Evolutionary conservation across 2,329 filamentous ascomycete species (phyloP), one percentile per base, ranked within the genome.

Genomic region (Pseudogymnoascus sp.): DNA sequence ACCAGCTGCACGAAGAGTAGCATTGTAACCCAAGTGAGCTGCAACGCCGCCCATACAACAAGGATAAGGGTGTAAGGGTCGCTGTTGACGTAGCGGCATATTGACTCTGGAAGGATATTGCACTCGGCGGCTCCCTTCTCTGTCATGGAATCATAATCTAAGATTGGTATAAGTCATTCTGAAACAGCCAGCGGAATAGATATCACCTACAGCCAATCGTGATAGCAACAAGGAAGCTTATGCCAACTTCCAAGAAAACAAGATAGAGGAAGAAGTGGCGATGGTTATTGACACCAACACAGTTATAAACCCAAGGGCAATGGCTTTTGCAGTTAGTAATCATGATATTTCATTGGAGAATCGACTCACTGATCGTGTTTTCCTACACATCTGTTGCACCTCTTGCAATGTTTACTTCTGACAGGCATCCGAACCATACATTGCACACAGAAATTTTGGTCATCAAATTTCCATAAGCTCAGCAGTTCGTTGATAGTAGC

Each of bases 271-370:
- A 89, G 75, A 99, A 99, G 70, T 97, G 93, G 12, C 95, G 88
- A 72, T 98, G 90, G 74, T 98, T 99, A 78, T 98, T 98, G 67
- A 95, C 85, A 46, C 91, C 95, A 43, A 99, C 85, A 71, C 95
- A 99, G 76, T 97, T 98, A 77, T 96, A 90, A 24, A 98, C 90
- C 95, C 95, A 99, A 0, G 95, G 95, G 72, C 95, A 99, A 73
- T 99, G 95, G 72, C 91, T 96, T 63, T 3, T 2, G 31, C 16
- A 5, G 62, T 76, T 70, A 74, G 73, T 65, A 62, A 62, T 14
- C 31, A 22, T 10, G 11, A 12, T 61, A 24, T 26, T 60, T 4
- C 16, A 11, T 14, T 8, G 8, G 24, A n/a, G 16, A 11, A 50
- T 61, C 22, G 24, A 82, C 90, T 82, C 78, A 96, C 91, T 99